Evolutionary conservation across 2,329 filamentous ascomycete genomes (phyloP), one percentile per base, ranked within the genome.

Genomic region (Xylariaceae sp.): DNA sequence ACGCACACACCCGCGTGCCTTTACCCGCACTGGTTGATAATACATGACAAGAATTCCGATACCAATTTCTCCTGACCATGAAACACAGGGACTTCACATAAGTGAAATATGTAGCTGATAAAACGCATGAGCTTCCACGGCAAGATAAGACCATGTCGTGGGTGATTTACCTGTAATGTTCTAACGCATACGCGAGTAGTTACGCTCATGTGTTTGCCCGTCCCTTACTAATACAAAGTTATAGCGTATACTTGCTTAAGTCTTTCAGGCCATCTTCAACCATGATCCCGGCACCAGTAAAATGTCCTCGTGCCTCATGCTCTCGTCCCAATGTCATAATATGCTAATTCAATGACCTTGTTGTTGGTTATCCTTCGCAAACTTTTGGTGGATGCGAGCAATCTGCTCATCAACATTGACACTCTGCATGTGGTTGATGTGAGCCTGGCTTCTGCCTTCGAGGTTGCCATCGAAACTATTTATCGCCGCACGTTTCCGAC

Each of bases 361-460:
- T 53, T 68, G 64, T 46, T 69, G 65, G 57, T 73, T 76, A 41
- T 76, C 73, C 29, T 73, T 75, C 6, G 74, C 73, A 71, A 84
- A 85, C 63, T 79, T 82, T 63, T 84, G 79, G 59, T 85, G 82
- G 36, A 85, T 84, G 3, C 80, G 79, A 12, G 88, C 82, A 62
- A 96, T 91, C 76, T 96, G 92, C 73, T 96, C 92, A 71, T 95
- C 89, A 33, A 96, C 87, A 69, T 92, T 94, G 74, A 90, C 85
- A 51, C 78, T 84, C 69, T 87, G 84, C 76, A 88, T 81, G 66
- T 87, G 83, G 62, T 70, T 82, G 71, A 78, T 83, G 34, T 82
- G 80, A 3, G 76, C 74, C 60, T 78, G 76, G 59, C 69, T 83
- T 65, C 86, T 84, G 58, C 79, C 81, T 52, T 89, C 85, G 17